Conservation (phyloP, 805 yeast species). For the Cyberlindnera samutprakarnensis region DNA sequence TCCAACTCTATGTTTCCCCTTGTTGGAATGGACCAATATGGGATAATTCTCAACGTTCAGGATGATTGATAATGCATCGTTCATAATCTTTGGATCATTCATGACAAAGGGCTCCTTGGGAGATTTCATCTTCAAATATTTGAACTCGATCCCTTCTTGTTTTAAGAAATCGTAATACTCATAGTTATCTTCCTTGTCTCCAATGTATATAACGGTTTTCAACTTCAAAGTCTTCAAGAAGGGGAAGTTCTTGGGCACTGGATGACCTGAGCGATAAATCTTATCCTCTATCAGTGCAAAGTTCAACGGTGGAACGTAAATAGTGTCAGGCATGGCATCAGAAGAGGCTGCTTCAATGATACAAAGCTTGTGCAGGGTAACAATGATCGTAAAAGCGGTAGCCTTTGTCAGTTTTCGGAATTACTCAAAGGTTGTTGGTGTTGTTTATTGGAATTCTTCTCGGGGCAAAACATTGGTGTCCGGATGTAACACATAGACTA, state of each 20-base stretch:
- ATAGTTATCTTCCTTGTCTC: conserved; percentile 61
- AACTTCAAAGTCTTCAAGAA: conserved; percentile 64
- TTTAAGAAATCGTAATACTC: conserved; percentile 69
- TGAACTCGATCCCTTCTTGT: conserved; percentile 43
- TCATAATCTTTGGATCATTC: conserved; percentile 52
- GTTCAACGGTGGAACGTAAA: conserved; percentile 82
- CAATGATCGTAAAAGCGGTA: too few species aligned
- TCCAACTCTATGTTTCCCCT: conserved; percentile 94
- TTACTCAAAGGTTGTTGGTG: too few species aligned
- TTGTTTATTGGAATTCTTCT: too few species aligned
- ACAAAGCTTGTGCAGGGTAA: too few species aligned
- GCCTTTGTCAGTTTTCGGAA: too few species aligned
- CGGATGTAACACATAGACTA: too few species aligned
- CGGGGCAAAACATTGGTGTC: too few species aligned
- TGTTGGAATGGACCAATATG: conserved; percentile 82
- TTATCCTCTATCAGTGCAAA: conserved; percentile 84
- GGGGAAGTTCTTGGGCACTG: conserved; percentile 79
- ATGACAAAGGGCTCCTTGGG: conserved; percentile 67
- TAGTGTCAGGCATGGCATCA: conserved; percentile 5
- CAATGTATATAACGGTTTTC: conserved; percentile 74
- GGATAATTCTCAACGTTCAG: conserved; percentile 72
- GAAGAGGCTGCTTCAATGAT: too few species aligned
- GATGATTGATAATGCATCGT: conserved; percentile 47
- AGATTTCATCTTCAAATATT: conserved; percentile 57
- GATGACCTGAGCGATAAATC: conserved; percentile 89